Conservation (phyloP, 2,329 filamentous ascomycete genomes). For the Hymenoscyphus linearis region DNA sequence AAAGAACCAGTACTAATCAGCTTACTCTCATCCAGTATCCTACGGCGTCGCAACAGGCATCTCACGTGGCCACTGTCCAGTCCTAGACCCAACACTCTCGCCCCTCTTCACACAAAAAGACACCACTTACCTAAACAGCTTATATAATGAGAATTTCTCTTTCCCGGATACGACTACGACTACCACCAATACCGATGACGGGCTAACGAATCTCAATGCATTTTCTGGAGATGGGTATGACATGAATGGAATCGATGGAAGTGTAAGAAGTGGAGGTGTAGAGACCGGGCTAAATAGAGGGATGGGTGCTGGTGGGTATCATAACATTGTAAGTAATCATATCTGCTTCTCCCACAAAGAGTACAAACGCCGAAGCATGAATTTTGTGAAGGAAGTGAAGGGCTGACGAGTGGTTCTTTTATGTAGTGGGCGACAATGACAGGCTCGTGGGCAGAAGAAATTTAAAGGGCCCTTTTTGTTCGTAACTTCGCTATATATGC, state of each 20-base stretch:
- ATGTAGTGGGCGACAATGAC: constrained; percentile 30
- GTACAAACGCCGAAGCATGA: too few species aligned
- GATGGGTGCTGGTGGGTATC: background rate
- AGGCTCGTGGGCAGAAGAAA: constrained; percentile 21
- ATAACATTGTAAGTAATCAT: background rate
- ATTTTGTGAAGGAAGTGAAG: too few species aligned
- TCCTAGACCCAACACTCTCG: constrained; percentile 18
- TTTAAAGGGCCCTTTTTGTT: background rate
- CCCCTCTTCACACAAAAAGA: constrained; percentile 11
- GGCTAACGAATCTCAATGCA: constrained; percentile 1
- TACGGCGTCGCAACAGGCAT: constrained; percentile 7
- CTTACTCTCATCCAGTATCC: background rate
- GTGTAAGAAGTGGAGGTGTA: background rate
- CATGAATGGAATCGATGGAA: background rate
- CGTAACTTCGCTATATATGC: too few species aligned
- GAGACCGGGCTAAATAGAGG: background rate
- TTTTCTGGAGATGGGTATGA: background rate
- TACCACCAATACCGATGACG: constrained; percentile 9
- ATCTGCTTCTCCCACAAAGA: background rate
- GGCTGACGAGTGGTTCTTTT: constrained; percentile 17
- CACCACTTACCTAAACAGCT: background rate
- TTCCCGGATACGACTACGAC: constrained; percentile 8
- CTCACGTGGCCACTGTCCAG: constrained; percentile 21
- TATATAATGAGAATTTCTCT: background rate
- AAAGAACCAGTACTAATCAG: background rate